Conservation (phyloP, 2,329 filamentous ascomycete species). For the Hymenoscyphus repandus region DNA sequence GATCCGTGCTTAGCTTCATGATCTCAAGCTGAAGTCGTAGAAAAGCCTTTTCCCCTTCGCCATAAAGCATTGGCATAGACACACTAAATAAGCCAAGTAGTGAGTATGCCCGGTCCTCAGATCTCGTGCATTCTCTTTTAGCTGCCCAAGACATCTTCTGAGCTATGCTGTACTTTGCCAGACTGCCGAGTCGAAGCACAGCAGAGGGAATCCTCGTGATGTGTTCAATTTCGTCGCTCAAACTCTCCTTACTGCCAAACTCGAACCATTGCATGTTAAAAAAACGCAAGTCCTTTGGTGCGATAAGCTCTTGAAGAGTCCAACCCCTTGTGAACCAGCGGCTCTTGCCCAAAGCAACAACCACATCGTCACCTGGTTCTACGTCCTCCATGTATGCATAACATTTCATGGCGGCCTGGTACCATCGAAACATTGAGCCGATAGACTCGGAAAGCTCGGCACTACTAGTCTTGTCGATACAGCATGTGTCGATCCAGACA, state of each 20-base stretch:
- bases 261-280: constrained; percentile 6
- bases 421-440: not conserved
- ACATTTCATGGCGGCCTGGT: not conserved
- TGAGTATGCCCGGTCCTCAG: constrained; percentile 39
- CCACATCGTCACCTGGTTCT: not conserved
- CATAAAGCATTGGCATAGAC: constrained; percentile 40
- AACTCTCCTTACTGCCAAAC: constrained; percentile 9
- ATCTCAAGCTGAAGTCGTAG: constrained; percentile 30
- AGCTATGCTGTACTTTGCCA: constrained; percentile 7
- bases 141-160: constrained; percentile 36
- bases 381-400: not conserved
- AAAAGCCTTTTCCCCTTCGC: constrained; percentile 33
- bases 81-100: constrained; percentile 39
- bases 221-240: constrained; percentile 7
- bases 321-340: constrained; percentile 6
- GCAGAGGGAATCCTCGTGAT: constrained; percentile 12
- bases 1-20: not conserved
- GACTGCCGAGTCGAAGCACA: constrained; percentile 5
- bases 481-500: constrained; percentile 9
- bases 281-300: constrained; percentile 12
- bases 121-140: constrained; percentile 29
- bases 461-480: not conserved
- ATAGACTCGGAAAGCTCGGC: constrained; percentile 4
- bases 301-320: constrained; percentile 13
- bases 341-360: not conserved